These are phyloP conservation scores for Cicer bijugum DNA, from an alignment of 306 rosid species.

Conservation along the genomic window DNA sequence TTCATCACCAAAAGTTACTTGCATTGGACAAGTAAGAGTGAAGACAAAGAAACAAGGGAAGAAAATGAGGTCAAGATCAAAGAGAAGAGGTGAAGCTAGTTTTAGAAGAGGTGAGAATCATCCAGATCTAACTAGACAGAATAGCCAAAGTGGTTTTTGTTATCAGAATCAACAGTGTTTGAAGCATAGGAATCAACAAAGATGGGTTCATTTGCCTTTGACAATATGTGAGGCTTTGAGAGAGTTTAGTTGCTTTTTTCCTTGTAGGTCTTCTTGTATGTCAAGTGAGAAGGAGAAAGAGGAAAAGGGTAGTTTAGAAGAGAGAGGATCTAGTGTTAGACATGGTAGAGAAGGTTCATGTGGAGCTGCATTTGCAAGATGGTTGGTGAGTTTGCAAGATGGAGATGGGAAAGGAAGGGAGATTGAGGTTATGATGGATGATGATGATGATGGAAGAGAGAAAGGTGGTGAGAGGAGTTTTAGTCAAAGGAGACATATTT, in stretches of 20 bases:
- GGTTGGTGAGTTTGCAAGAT: slow-evolving; percentile 83
- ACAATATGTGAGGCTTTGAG: slow-evolving; percentile 88
- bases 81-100: slow-evolving; percentile 67
- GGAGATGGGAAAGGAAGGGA: slow-evolving; percentile 66
- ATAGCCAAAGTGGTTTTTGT: slow-evolving; percentile 45
- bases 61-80: slow-evolving; percentile 75
- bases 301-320: slow-evolving; percentile 33
- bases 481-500: slow-evolving; percentile 67
- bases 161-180: slow-evolving; percentile 56
- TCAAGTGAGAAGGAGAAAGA: slow-evolving; percentile 57
- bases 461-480: slow-evolving; percentile 49
- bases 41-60: slow-evolving; percentile 88
- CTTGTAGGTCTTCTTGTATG: slow-evolving; percentile 74
- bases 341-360: slow-evolving; percentile 62
- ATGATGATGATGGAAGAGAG: slow-evolving; percentile 25
- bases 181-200: slow-evolving; percentile 73
- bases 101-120: slow-evolving; percentile 61
- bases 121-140: slow-evolving; percentile 55
- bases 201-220: slow-evolving; percentile 89
- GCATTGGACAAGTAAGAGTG: slow-evolving; percentile 94
- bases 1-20: slow-evolving; percentile 91
- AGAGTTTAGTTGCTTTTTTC: slow-evolving; percentile 86
- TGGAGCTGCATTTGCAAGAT: slow-evolving; percentile 70
- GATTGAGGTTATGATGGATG: slow-evolving; percentile 61
- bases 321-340: slow-evolving; percentile 27